Conservation (phyloP, 2,329 filamentous ascomycete species). For the Epichloe festucae region DNA sequence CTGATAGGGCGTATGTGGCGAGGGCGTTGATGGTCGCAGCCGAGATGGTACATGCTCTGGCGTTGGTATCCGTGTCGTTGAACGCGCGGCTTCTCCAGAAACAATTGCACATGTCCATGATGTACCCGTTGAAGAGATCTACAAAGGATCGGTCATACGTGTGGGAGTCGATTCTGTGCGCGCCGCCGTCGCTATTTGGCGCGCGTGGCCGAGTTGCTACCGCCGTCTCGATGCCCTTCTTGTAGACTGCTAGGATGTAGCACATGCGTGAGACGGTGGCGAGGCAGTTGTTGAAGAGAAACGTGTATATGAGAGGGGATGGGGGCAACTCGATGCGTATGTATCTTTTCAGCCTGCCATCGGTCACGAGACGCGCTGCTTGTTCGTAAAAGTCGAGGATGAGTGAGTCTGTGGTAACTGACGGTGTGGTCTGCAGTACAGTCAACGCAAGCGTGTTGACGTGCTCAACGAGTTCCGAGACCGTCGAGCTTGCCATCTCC, state of each 20-base stretch:
- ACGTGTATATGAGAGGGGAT: slow-evolving; percentile 52
- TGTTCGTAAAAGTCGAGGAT: slow-evolving; percentile 60
- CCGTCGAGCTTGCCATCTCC: slow-evolving; percentile 21
- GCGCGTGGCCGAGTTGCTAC: slow-evolving; percentile 26
- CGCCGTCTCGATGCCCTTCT: slow-evolving; percentile 57
- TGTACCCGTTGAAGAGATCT: slow-evolving; percentile 64
- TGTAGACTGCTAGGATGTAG: slow-evolving; percentile 57
- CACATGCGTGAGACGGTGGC: slow-evolving; percentile 56
- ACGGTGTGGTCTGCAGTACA: slow-evolving; percentile 40
- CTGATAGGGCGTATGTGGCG: slow-evolving; percentile 32
- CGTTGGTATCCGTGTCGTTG: slow-evolving; percentile 48
- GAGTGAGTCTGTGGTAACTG: slow-evolving; percentile 33
- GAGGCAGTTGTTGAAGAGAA: slow-evolving; percentile 54
- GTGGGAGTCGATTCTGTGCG: slow-evolving; percentile 18
- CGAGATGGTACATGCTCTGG: slow-evolving; percentile 40
- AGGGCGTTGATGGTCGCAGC: slow-evolving; percentile 31
- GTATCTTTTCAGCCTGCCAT: slow-evolving; percentile 34
- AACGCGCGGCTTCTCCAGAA: slow-evolving; percentile 68
- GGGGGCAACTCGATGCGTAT: slow-evolving; percentile 58
- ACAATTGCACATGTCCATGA: slow-evolving; percentile 80
- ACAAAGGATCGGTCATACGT: slow-evolving; percentile 48
- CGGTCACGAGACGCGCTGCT: slow-evolving; percentile 41
- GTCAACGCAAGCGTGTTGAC: slow-evolving; percentile 45
- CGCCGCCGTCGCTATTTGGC: slow-evolving; percentile 9
- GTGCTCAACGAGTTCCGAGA: slow-evolving; percentile 32